phyloP scores from a whole-genome alignment of 768 basidiomycete genomes.

The Rubroboletus satanas region DNA sequence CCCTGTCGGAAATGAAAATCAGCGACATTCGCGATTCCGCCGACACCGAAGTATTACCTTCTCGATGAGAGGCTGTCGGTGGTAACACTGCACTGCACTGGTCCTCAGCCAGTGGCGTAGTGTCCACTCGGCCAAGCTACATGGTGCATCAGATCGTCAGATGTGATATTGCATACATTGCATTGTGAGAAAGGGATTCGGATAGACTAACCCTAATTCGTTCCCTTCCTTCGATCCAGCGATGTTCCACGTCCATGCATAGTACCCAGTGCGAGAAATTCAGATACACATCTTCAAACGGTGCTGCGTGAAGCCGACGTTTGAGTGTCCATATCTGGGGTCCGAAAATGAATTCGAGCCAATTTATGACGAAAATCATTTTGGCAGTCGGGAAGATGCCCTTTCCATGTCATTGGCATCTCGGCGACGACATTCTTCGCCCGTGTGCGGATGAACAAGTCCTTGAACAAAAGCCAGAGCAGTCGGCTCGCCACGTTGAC shows the following conservation, averaged over 20 bases:
- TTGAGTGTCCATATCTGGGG: neutral
- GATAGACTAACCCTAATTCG: neutral
- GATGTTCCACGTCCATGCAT: slow-evolving; percentile 8
- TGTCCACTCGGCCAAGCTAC: slow-evolving; percentile 4
- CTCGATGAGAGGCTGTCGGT: slow-evolving; percentile 8
- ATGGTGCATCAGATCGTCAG: neutral
- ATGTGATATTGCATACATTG: neutral
- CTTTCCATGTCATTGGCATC: slow-evolving; percentile 1
- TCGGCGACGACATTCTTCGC: neutral
- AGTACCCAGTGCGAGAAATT: slow-evolving; percentile 17
- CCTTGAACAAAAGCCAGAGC: slow-evolving; percentile 6
- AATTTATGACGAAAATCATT: slow-evolving; percentile 9
- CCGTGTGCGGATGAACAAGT: neutral
- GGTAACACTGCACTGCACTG: slow-evolving; percentile 14
- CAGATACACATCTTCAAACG: too few species aligned
- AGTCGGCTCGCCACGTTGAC: slow-evolving; percentile 5
- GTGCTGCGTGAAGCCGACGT: neutral
- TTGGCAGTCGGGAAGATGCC: slow-evolving; percentile 6
- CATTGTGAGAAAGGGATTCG: neutral
- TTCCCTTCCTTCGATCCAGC: neutral
- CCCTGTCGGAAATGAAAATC: slow-evolving; percentile 20
- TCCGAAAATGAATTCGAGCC: slow-evolving; percentile 14
- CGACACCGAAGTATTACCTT: slow-evolving; percentile 3
- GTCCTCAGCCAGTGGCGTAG: slow-evolving; percentile 15
- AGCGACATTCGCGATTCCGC: slow-evolving; percentile 4